These are phyloP conservation scores for Mangifera indica DNA, from an alignment of 345 rosid genomes.

Conservation along the genomic window DNA sequence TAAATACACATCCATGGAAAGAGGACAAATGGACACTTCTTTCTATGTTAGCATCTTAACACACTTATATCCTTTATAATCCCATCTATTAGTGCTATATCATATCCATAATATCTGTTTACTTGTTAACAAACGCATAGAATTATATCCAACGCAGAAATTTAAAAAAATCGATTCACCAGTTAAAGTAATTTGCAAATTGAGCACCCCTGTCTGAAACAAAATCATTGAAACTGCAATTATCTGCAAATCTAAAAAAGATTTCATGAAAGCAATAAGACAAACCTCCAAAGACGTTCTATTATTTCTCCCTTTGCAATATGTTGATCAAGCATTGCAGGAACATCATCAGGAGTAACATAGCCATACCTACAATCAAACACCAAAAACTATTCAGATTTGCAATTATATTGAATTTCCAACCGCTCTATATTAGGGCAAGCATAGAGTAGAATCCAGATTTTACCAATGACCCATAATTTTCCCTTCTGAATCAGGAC, in stretches of 20 bases:
- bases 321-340: constrained; percentile 86
- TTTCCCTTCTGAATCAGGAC: constrained; percentile 64
- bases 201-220: not conserved
- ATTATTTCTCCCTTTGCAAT: constrained; percentile 69
- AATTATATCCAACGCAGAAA: not conserved
- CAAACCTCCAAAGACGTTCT: constrained; percentile 79
- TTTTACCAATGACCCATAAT: constrained; percentile 76
- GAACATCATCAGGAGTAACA: constrained; percentile 88
- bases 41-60: not conserved
- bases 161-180: too few relatives aligned
- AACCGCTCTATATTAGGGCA: not conserved
- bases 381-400: not conserved
- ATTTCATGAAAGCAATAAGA: constrained; percentile 16
- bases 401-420: constrained; percentile 8
- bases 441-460: constrained; percentile 1
- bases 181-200: not conserved
- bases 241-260: not conserved
- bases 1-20: not conserved
- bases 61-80: not conserved
- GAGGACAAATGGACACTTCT: not conserved
- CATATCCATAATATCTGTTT: not conserved
- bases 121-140: not conserved
- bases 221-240: not conserved
- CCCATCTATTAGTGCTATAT: not conserved
- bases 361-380: constrained; percentile 44